Evolutionary conservation across 2,329 filamentous ascomycete species (phyloP).

Genomic region (Xylariaceae sp.): DNA sequence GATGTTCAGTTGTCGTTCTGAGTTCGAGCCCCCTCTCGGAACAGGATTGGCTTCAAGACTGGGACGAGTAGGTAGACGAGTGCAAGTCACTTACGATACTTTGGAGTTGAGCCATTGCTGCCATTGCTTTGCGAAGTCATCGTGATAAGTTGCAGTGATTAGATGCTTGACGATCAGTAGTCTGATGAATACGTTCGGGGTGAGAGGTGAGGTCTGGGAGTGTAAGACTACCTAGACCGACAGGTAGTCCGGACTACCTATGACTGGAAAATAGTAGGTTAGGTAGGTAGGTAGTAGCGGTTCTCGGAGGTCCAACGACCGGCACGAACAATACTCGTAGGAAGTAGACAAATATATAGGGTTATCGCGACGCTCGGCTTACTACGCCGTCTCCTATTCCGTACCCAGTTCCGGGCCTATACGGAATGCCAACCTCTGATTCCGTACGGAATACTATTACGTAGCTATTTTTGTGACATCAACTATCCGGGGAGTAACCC

Average conservation of each 20-base stretch:
- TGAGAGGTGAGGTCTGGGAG: no score
- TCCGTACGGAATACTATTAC: neutral
- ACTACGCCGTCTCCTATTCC: no score
- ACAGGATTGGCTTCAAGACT: neutral
- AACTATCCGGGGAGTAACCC: neutral
- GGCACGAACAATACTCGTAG: neutral
- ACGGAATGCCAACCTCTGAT: no score
- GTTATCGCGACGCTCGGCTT: no score
- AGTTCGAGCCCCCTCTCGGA: neutral
- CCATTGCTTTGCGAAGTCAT: conserved; percentile 24
- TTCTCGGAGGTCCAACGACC: no score
- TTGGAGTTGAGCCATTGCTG: conserved; percentile 22
- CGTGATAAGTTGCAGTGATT: conserved; percentile 5
- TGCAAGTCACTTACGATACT: conserved; percentile 32
- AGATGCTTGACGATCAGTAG: neutral
- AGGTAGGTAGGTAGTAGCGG: no score
- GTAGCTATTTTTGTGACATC: neutral
- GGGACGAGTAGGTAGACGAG: conserved; percentile 1
- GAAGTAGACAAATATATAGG: neutral
- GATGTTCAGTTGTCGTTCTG: conserved; percentile 56
- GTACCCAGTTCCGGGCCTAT: no score
- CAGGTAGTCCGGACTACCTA: neutral
- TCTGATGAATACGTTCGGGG: neutral
- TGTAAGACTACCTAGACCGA: no score
- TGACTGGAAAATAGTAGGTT: neutral